Evolutionary conservation across 805 yeast species (phyloP).

Genomic region (Ogataea nitratoaversa): DNA sequence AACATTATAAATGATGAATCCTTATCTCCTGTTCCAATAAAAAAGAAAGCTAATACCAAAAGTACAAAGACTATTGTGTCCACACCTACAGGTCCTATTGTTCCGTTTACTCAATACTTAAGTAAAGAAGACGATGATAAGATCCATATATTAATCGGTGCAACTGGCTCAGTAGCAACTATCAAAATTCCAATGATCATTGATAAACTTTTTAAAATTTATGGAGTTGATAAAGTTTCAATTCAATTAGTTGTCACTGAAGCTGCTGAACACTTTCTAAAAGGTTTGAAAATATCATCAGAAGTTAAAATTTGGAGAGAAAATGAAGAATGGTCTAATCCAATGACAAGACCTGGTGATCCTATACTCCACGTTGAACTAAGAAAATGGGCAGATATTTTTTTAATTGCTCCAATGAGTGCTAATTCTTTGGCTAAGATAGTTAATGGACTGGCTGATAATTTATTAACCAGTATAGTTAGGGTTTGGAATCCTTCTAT

Average conservation of each 20-base stretch:
- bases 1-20: background rate
- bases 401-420: slow-evolving; percentile 89
- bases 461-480: slow-evolving; percentile 81
- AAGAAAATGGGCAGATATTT: slow-evolving; percentile 94
- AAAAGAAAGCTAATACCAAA: slow-evolving; percentile 30
- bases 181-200: slow-evolving; percentile 88
- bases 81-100: slow-evolving; percentile 57
- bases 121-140: slow-evolving; percentile 77
- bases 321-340: slow-evolving; percentile 78
- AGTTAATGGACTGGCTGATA: slow-evolving; percentile 88
- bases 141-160: slow-evolving; percentile 83
- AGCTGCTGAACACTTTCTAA: slow-evolving; percentile 78
- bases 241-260: slow-evolving; percentile 83
- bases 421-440: slow-evolving; percentile 91
- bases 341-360: slow-evolving; percentile 72
- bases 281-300: slow-evolving; percentile 50
- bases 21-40: background rate
- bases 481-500: slow-evolving; percentile 94
- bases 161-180: slow-evolving; percentile 96
- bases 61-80: slow-evolving; percentile 49
- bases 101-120: slow-evolving; percentile 71
- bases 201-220: slow-evolving; percentile 77
- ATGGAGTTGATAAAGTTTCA: slow-evolving; percentile 67
- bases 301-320: slow-evolving; percentile 89
- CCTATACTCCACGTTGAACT: slow-evolving; percentile 94